Evolutionary conservation across 2,329 filamentous ascomycete genomes (phyloP).

Genomic region (Neobulgaria alba): DNA sequence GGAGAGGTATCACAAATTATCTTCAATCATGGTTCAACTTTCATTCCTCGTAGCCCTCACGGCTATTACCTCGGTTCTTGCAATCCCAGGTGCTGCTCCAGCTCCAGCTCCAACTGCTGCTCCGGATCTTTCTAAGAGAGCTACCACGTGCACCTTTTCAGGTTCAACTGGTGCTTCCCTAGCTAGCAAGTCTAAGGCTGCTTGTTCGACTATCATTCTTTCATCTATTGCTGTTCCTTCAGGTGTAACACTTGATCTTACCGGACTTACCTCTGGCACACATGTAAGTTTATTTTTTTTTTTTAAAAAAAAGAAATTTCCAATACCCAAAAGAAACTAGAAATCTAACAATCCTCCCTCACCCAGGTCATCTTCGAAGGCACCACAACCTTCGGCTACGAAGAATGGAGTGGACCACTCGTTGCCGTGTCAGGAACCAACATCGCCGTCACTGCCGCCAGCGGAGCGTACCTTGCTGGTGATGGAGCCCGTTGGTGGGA

Average conservation of each 20-base stretch:
- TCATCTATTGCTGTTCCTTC: conserved; percentile 47
- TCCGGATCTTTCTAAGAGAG: conserved; percentile 13
- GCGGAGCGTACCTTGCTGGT: conserved; percentile 45
- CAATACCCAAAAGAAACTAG: background rate
- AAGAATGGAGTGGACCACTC: conserved; percentile 55
- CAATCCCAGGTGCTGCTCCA: conserved; percentile 2
- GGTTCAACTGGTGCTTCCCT: conserved; percentile 32
- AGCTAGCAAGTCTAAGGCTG: conserved; percentile 39
- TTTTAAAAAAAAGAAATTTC: background rate
- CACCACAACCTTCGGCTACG: conserved; percentile 57
- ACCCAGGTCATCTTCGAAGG: conserved; percentile 50
- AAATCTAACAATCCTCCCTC: background rate
- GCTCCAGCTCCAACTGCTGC: conserved; percentile 9
- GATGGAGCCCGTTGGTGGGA: conserved; percentile 54
- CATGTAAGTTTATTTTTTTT: conserved; percentile 3
- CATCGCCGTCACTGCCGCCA: conserved; percentile 43
- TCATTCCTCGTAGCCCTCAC: background rate
- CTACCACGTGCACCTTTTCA: conserved; percentile 45
- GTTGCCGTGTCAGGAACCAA: conserved; percentile 49
- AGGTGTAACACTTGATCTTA: conserved; percentile 50
- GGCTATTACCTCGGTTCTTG: background rate
- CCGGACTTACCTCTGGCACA: conserved; percentile 42
- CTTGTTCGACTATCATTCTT: conserved; percentile 46
- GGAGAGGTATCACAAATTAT: too few species aligned
- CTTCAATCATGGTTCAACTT: conserved; percentile 4